phyloP scores from a whole-genome alignment of 208 protist species.

The Trypanosoma scelopori region DNA sequence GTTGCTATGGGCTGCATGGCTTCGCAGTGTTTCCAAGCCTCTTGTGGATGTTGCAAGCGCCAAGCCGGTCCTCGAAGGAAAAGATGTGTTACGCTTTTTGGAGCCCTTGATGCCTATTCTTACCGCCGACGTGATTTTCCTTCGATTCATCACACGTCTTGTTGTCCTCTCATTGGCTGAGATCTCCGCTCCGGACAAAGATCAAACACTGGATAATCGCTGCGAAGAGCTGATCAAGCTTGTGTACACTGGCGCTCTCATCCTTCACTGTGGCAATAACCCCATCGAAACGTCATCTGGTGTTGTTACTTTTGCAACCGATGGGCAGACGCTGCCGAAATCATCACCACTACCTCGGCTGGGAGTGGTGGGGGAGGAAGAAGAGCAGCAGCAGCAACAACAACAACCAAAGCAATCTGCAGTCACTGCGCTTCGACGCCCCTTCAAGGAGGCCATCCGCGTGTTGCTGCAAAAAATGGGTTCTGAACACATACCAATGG shows the following conservation, averaged over 20 bases:
- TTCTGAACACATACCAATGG: conserved; percentile 5
- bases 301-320: neutral
- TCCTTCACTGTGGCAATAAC: conserved; percentile 9
- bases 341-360: too few relatives aligned
- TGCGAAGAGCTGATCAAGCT: conserved; percentile 12
- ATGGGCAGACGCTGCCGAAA: neutral
- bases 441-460: conserved; percentile 17
- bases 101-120: conserved; percentile 15
- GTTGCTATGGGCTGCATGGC: conserved; percentile 36
- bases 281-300: neutral
- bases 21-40: conserved; percentile 28
- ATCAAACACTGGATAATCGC: neutral
- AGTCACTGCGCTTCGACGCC: conserved; percentile 3
- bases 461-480: neutral
- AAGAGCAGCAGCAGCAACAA: too few relatives aligned
- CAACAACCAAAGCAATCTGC: conserved; percentile 2
- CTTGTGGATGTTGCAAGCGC: conserved; percentile 1
- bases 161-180: conserved; percentile 9
- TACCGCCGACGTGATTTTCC: conserved; percentile 11
- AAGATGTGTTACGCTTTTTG: conserved; percentile 3
- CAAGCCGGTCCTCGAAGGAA: neutral
- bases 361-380: too few relatives aligned
- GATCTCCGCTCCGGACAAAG: conserved; percentile 1
- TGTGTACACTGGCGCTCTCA: conserved; percentile 22
- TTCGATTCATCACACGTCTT: conserved; percentile 20